These are phyloP conservation scores for Besnoitia besnoiti DNA, from an alignment of 169 alveolate species.

Conservation along the genomic window DNA sequence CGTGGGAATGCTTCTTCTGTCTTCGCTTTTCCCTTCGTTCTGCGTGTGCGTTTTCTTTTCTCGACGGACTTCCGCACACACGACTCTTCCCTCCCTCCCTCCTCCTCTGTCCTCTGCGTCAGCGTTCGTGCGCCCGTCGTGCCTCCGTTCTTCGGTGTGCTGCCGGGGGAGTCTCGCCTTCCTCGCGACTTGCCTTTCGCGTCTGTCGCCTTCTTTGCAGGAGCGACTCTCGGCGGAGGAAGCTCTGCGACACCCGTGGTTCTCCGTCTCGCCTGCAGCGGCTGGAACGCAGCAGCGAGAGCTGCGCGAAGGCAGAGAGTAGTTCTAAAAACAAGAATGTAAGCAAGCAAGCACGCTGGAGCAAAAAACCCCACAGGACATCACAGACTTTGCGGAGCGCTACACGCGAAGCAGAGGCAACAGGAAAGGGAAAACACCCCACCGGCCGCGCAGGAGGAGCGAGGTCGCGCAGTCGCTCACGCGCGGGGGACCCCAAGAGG, in stretches of 20 bases:
- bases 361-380: background rate
- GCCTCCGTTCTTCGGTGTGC: background rate
- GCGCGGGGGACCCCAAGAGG: too few species aligned
- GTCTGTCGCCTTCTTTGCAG: background rate
- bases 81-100: background rate
- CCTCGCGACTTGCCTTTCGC: background rate
- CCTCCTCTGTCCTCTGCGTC: background rate
- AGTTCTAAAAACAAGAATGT: too few species aligned
- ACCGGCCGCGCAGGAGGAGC: too few species aligned
- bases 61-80: too few species aligned
- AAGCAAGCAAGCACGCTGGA: too few species aligned
- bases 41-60: too few species aligned
- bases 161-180: background rate
- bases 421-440: too few species aligned
- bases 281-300: conserved; percentile 27
- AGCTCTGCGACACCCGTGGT: conserved; percentile 56
- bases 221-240: conserved; percentile 45
- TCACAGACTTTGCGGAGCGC: background rate
- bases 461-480: too few species aligned
- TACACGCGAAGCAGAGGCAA: too few species aligned
- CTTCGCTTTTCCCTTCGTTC: too few species aligned
- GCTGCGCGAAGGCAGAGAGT: too few species aligned
- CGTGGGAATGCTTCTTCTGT: too few species aligned
- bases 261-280: conserved; percentile 36
- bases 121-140: background rate